Evolutionary conservation across 1,284 basidiomycete genomes (phyloP).

Genomic region (Gymnopus androsaceus): DNA sequence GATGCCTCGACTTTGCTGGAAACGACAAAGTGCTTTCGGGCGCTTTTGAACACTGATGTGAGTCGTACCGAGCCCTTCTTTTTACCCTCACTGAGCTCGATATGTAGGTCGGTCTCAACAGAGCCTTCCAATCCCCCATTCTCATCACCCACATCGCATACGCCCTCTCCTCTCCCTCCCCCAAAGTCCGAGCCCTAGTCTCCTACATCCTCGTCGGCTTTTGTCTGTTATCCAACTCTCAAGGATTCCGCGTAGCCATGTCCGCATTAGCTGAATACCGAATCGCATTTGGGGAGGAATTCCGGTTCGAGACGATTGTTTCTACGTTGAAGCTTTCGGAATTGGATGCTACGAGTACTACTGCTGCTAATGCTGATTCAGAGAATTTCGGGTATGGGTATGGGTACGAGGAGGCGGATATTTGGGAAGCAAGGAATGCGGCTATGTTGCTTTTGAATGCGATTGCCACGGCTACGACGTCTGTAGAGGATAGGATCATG

Average conservation of each 20-base stretch:
- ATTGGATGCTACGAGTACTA: slow-evolving; percentile 25
- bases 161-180: slow-evolving; percentile 65
- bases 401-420: slow-evolving; percentile 57
- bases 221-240: slow-evolving; percentile 70
- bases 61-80: too few relatives aligned
- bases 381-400: slow-evolving; percentile 41
- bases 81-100: slow-evolving; percentile 29
- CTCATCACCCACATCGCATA: slow-evolving; percentile 78
- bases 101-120: slow-evolving; percentile 63
- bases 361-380: slow-evolving; percentile 36
- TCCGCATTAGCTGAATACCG: slow-evolving; percentile 81
- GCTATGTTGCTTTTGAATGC: slow-evolving; percentile 83
- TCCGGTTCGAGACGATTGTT: slow-evolving; percentile 81
- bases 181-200: slow-evolving; percentile 71
- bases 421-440: slow-evolving; percentile 83
- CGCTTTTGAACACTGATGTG: slow-evolving; percentile 85
- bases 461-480: slow-evolving; percentile 75
- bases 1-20: slow-evolving; percentile 75
- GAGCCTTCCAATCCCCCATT: slow-evolving; percentile 65
- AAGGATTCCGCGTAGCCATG: slow-evolving; percentile 76
- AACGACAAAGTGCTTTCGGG: slow-evolving; percentile 78
- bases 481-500: slow-evolving; percentile 75
- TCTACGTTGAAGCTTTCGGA: slow-evolving; percentile 62
- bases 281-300: slow-evolving; percentile 69
- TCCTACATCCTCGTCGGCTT: slow-evolving; percentile 85